Evolutionary conservation across 345 rosid species (phyloP).

Genomic region (Acer yangbiense): DNA sequence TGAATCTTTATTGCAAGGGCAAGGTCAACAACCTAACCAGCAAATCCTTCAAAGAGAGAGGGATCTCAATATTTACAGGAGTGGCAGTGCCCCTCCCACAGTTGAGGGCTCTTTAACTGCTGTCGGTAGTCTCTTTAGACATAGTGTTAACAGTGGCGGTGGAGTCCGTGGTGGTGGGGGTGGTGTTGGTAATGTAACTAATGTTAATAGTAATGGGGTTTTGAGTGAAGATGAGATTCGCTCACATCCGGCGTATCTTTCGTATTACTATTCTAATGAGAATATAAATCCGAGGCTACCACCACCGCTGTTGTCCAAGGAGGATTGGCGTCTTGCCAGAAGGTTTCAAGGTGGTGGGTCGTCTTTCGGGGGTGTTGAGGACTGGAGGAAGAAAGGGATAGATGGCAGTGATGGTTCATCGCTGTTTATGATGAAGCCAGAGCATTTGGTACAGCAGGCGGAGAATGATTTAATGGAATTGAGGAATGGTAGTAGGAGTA

Average conservation of each 20-base stretch:
- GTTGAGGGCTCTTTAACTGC: conserved; percentile 86
- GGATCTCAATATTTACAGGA: conserved; percentile 57
- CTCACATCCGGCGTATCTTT: conserved; percentile 75
- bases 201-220: conserved; percentile 36
- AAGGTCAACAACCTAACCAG: conserved; percentile 31
- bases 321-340: conserved; percentile 88
- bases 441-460: conserved; percentile 54
- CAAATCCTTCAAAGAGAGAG: conserved; percentile 51
- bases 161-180: conserved; percentile 2
- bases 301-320: conserved; percentile 80
- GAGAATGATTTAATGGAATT: conserved; percentile 67
- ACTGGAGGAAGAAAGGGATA: conserved; percentile 45
- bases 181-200: conserved; percentile 22
- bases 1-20: conserved; percentile 59
- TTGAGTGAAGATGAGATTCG: conserved; percentile 79
- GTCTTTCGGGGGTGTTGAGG: conserved; percentile 51
- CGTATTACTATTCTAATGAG: conserved; percentile 76
- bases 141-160: conserved; percentile 34
- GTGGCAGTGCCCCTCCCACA: conserved; percentile 97
- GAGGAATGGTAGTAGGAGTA: conserved; percentile 55
- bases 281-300: conserved; percentile 85
- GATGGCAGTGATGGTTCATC: conserved; percentile 48
- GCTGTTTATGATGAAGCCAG: conserved; percentile 77
- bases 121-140: conserved; percentile 62
- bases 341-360: conserved; percentile 73